Percentiles rank a stretch among this genome's conserved stretches.
Conservation (phyloP, 2,329 filamentous ascomycete species). For the Xylaria arbuscula region DNA sequence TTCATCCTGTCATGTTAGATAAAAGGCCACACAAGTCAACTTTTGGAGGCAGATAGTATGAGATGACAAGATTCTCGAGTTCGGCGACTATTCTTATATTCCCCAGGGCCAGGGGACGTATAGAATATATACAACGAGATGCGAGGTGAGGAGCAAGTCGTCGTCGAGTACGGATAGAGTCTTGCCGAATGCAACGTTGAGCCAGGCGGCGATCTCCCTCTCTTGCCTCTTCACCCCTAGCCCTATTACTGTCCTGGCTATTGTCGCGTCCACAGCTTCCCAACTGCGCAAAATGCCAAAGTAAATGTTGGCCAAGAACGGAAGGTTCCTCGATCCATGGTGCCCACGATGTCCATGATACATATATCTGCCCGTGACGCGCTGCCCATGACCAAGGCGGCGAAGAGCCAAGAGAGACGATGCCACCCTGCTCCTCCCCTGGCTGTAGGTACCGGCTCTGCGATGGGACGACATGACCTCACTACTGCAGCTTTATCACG, state of each 20-base stretch:
- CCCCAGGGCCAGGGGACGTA: too few species aligned
- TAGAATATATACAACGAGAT: too few species aligned
- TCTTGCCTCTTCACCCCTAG: constrained; percentile 22
- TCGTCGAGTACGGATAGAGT: constrained; percentile 21
- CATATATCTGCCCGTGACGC: constrained; percentile 16
- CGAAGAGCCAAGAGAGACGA: constrained; percentile 32
- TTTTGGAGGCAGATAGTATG: not conserved
- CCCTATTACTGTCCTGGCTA: not conserved
- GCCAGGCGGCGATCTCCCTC: constrained; percentile 13
- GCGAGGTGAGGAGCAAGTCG: not conserved
- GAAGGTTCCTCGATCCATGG: constrained; percentile 43
- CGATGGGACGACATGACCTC: constrained; percentile 31
- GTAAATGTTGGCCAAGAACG: constrained; percentile 41
- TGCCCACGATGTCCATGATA: constrained; percentile 30
- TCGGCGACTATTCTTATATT: not conserved
- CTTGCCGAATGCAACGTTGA: constrained; percentile 40
- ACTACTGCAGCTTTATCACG: constrained; percentile 37
- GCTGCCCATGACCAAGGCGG: constrained; percentile 31
- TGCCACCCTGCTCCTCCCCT: constrained; percentile 36
- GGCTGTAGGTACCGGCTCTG: constrained; percentile 20
- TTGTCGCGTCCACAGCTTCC: constrained; percentile 17
- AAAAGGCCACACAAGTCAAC: not conserved
- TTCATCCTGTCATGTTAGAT: not conserved
- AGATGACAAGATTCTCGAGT: not conserved
- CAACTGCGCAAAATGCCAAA: constrained; percentile 36